A percentile compares a stretch with the other conserved stretches of the same genome.
Evolutionary conservation across 257 asterid genomes (phyloP).

Genomic region (Capsicum chinense): DNA sequence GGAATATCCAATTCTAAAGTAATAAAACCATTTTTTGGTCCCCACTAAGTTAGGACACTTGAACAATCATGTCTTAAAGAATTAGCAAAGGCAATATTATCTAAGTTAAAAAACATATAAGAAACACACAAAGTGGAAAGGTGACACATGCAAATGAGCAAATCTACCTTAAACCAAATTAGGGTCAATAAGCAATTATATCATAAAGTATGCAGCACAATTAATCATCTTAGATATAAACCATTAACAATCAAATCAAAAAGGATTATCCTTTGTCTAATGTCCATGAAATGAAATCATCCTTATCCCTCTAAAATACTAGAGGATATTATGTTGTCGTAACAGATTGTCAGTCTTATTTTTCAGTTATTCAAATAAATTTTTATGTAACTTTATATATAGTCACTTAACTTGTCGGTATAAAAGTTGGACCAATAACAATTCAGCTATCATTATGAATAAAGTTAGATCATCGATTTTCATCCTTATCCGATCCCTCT

Average conservation of each 20-base stretch:
- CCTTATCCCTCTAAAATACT: neutral
- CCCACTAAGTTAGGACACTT: neutral
- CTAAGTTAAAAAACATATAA: neutral
- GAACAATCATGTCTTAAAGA: conserved; percentile 1
- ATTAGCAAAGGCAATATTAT: neutral
- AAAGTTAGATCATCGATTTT: no score
- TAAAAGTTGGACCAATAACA: no score
- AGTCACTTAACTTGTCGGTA: no score
- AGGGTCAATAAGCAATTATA: neutral
- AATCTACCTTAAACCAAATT: neutral
- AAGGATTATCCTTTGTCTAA: neutral
- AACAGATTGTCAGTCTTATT: no score
- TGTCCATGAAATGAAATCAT: neutral
- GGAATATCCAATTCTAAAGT: no score
- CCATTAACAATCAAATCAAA: conserved; percentile 10
- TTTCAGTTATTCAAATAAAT: no score
- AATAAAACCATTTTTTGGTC: neutral
- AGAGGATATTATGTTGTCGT: neutral
- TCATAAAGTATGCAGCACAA: neutral
- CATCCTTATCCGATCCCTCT: no score
- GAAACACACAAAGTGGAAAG: neutral
- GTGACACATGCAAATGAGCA: neutral
- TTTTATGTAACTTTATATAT: no score
- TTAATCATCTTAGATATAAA: neutral
- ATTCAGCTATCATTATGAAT: neutral